Percentiles rank a stretch among this genome's conserved stretches.
phyloP scores from a whole-genome alignment of 805 yeast genomes.

The Saccharomycopsis javanensis region DNA sequence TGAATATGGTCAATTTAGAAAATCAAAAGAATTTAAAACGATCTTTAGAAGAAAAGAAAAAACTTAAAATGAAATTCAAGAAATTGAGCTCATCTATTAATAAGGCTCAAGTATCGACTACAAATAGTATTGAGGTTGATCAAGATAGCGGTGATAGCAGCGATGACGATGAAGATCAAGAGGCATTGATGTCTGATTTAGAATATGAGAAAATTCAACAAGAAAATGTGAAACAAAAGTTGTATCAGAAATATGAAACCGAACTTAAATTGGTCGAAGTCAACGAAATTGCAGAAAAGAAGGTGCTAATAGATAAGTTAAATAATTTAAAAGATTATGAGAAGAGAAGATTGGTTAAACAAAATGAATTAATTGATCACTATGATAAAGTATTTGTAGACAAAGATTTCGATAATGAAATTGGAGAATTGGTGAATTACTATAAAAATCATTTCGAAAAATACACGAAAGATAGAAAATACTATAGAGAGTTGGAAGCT shows the following conservation, averaged over 20 bases:
- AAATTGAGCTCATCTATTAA: constrained; percentile 34
- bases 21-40: constrained; percentile 41
- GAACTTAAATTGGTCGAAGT: neutral
- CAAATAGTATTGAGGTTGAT: constrained; percentile 22
- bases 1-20: constrained; percentile 44
- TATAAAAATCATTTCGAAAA: neutral
- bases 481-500: constrained; percentile 9
- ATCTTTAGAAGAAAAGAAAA: constrained; percentile 37
- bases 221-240: constrained; percentile 21
- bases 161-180: constrained; percentile 24
- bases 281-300: constrained; percentile 18
- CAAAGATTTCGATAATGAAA: constrained; percentile 3
- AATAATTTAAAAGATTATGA: constrained; percentile 29
- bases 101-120: constrained; percentile 16
- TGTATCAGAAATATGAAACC: constrained; percentile 12
- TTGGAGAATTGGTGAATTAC: neutral
- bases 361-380: neutral
- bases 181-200: constrained; percentile 24
- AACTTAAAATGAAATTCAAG: constrained; percentile 39
- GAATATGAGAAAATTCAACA: constrained; percentile 25
- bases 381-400: constrained; percentile 12
- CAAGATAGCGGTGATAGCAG: constrained; percentile 22
- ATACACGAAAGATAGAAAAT: neutral
- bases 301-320: constrained; percentile 22
- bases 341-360: constrained; percentile 25